These are phyloP conservation scores for Cryphonectria carpinicola DNA, from an alignment of 2,329 filamentous ascomycete species.

Conservation along the genomic window DNA sequence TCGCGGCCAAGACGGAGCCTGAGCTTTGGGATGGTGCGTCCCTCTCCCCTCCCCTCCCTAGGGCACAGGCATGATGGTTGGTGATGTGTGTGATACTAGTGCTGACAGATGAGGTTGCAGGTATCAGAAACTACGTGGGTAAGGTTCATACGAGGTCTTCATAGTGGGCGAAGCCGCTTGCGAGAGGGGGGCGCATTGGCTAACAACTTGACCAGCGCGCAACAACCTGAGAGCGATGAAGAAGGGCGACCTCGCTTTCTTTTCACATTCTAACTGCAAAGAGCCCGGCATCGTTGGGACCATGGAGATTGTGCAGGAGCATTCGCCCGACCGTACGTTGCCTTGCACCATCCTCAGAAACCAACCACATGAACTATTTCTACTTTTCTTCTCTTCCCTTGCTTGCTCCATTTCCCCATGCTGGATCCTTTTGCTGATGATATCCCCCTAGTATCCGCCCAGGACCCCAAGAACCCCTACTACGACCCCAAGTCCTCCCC, in stretches of 20 bases:
- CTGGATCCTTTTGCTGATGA: not conserved
- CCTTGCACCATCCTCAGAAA: not conserved
- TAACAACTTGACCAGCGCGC: slow-evolving; percentile 56
- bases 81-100: slow-evolving; percentile 42
- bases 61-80: slow-evolving; percentile 43
- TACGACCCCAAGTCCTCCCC: slow-evolving; percentile 78
- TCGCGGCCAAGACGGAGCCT: slow-evolving; percentile 71
- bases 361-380: not conserved
- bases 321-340: slow-evolving; percentile 74
- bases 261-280: slow-evolving; percentile 96
- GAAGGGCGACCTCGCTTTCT: slow-evolving; percentile 88
- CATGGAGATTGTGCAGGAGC: slow-evolving; percentile 87
- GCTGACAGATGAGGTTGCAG: slow-evolving; percentile 33
- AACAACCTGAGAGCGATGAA: slow-evolving; percentile 94
- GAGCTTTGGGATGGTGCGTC: slow-evolving; percentile 88
- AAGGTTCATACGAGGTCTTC: not conserved
- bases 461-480: slow-evolving; percentile 75
- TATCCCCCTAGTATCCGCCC: slow-evolving; percentile 63
- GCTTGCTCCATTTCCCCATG: not conserved
- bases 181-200: not conserved
- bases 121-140: slow-evolving; percentile 41
- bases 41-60: slow-evolving; percentile 18
- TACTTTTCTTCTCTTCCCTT: not conserved
- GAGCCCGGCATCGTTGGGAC: slow-evolving; percentile 83
- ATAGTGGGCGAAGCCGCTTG: no score